Evolutionary conservation across 306 rosid species (phyloP).

Genomic region (Trichosanthes truncata): DNA sequence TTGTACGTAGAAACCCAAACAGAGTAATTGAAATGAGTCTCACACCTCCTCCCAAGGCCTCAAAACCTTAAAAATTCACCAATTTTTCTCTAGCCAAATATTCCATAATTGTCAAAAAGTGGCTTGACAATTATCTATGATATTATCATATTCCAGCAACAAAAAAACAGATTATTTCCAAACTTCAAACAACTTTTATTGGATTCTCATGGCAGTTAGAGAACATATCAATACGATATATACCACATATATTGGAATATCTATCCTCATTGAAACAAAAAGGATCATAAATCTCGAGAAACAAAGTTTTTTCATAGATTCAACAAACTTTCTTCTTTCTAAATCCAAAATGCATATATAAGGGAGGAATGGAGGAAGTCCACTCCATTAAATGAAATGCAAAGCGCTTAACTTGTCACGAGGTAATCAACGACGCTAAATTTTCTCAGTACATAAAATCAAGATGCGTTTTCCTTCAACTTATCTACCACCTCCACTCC

Average conservation of each 20-base stretch:
- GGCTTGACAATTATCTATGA: neutral
- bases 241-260: neutral
- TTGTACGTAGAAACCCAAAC: neutral
- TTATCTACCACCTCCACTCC: neutral
- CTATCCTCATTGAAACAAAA: neutral
- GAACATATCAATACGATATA: neutral
- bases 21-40: neutral
- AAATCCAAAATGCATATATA: neutral
- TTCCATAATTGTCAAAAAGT: neutral
- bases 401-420: neutral
- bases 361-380: neutral
- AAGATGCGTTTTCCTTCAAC: neutral
- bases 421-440: neutral
- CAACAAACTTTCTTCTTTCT: neutral
- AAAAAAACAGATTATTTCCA: neutral
- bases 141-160: neutral
- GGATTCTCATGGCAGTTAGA: neutral
- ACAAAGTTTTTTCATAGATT: neutral
- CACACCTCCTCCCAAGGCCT: slow-evolving; percentile 1
- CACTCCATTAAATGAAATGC: neutral
- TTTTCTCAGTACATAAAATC: neutral
- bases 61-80: neutral
- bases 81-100: neutral
- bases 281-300: neutral
- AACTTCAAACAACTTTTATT: neutral